These are phyloP conservation scores for Cladosporium sp. DNA, from an alignment of 2,329 filamentous ascomycete genomes.

Conservation along the genomic window DNA sequence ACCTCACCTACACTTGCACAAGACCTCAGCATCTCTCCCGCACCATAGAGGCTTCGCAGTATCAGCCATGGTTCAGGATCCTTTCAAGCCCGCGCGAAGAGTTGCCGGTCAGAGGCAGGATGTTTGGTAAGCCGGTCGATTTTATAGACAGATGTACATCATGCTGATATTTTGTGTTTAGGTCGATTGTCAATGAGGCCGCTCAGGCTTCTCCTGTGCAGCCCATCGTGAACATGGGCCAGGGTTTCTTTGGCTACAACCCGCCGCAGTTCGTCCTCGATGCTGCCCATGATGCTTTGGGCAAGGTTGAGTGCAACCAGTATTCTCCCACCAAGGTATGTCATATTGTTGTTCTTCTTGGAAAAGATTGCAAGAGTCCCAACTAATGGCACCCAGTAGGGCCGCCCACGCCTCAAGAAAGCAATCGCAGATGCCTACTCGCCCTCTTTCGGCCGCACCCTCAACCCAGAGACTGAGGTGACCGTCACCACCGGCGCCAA, in stretches of 20 bases:
- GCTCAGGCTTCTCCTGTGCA: slow-evolving; percentile 59
- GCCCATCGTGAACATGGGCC: slow-evolving; percentile 66
- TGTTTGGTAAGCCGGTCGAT: slow-evolving; percentile 47
- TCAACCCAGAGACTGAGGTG: slow-evolving; percentile 88
- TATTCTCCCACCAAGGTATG: slow-evolving; percentile 83
- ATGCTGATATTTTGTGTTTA: slow-evolving; percentile 23
- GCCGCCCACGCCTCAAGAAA: slow-evolving; percentile 83
- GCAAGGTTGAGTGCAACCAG: slow-evolving; percentile 95
- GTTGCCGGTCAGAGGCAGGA: slow-evolving; percentile 53
- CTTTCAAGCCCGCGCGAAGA: slow-evolving; percentile 48
- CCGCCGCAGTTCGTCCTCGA: slow-evolving; percentile 85
- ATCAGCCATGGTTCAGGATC: slow-evolving; percentile 9
- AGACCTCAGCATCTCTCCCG: background rate
- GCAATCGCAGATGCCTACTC: slow-evolving; percentile 91
- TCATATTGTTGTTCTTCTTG: background rate
- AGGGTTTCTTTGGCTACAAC: slow-evolving; percentile 87
- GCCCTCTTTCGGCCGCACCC: slow-evolving; percentile 72
- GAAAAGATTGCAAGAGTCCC: background rate
- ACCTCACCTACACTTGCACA: background rate
- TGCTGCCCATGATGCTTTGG: slow-evolving; percentile 83
- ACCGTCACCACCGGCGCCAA: slow-evolving; percentile 91
- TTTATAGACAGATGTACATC: background rate
- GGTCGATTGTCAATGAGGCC: slow-evolving; percentile 64
- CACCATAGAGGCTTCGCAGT: background rate
- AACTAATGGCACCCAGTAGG: slow-evolving; percentile 40